A percentile compares a stretch with the other conserved stretches of the same genome.
phyloP scores from a whole-genome alignment of 495 filamentous ascomycete species.

The Amphirosellinia nigrospora region DNA sequence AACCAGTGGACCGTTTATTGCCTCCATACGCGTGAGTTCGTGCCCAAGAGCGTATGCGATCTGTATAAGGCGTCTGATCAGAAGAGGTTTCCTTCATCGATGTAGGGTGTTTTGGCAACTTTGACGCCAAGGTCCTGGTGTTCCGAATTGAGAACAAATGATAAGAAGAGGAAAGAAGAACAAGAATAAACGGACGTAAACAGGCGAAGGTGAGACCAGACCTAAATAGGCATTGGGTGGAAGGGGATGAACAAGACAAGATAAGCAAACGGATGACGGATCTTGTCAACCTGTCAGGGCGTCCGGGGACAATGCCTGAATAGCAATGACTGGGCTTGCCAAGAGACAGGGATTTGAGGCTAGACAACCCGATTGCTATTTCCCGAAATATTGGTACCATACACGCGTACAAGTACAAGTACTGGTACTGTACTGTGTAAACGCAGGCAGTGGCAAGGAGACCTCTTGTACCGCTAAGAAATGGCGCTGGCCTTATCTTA shows the following conservation, averaged over 20 bases:
- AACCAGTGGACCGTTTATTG: conserved; percentile 46
- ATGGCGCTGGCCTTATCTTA: not conserved
- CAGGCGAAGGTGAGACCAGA: conserved; percentile 9
- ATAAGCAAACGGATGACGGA: conserved; percentile 13
- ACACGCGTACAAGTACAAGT: not conserved
- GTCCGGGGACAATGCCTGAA: conserved; percentile 17
- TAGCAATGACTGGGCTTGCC: conserved; percentile 8
- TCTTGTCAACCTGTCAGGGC: conserved; percentile 2
- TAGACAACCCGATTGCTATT: conserved; percentile 9
- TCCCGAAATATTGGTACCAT: conserved; percentile 8
- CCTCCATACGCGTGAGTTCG: conserved; percentile 61
- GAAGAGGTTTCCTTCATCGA: conserved; percentile 72
- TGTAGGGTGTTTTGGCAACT: conserved; percentile 40
- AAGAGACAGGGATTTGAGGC: conserved; percentile 15
- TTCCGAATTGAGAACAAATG: conserved; percentile 33
- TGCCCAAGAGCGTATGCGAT: conserved; percentile 65
- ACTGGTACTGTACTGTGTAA: too few relatives aligned
- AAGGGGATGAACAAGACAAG: conserved; percentile 2
- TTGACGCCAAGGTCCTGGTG: conserved; percentile 40
- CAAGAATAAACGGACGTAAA: not conserved
- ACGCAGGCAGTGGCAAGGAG: not conserved
- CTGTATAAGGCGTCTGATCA: conserved; percentile 54
- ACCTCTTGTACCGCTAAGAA: not conserved
- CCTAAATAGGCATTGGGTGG: conserved; percentile 24
- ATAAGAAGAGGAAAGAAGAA: conserved; percentile 24